Base-by-base conservation (phyloP, 2,329 filamentous ascomycete genomes). In the Pezicula neosporulosa region DNA sequence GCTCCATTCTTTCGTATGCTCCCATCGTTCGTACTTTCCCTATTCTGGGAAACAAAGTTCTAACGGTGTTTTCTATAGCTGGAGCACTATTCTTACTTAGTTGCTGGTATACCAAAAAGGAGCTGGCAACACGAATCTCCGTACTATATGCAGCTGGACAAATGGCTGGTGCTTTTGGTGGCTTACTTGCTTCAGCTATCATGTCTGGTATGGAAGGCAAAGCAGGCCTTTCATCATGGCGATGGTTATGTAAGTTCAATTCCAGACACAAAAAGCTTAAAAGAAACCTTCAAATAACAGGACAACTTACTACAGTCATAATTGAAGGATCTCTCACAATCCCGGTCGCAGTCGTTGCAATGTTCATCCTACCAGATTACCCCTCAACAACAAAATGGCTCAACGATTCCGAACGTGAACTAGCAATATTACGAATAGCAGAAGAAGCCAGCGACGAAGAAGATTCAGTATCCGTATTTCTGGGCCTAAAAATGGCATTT, bases 21-120 rank as follows among this genome's bases (percentile, higher is more conserved):
- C 12, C 2, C 30, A n/a, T 33, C 30, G 8, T 30, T 30, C 9
- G n/a, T n/a, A n/a, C n/a, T n/a, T n/a, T n/a, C n/a, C n/a, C n/a
- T n/a, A n/a, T n/a, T n/a, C n/a, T n/a, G n/a, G n/a, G n/a, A n/a
- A n/a, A n/a, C n/a, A n/a, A n/a, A n/a, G n/a, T n/a, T n/a, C n/a
- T n/a, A n/a, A n/a, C n/a, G n/a, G n/a, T n/a, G n/a, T n/a, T n/a
- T n/a, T n/a, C n/a, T n/a, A n/a, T 75, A 33, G 74, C 77, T 1
- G 77, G 77, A 7, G 73, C 71, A 1, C 61, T 76, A 4, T 75
- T 77, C 50, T 70, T 78, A 49, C 66, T 81, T 4, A 74, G 72
- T 2, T 72, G 77, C 35, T 82, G 77, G 63, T 82, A 81, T 62
- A 80, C 76, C 2, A 68, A 76, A 27, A 75, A 77, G 56, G 71